These are phyloP conservation scores for Copromyces sp. DNA, from an alignment of 495 filamentous ascomycete species.

Conservation along the genomic window DNA sequence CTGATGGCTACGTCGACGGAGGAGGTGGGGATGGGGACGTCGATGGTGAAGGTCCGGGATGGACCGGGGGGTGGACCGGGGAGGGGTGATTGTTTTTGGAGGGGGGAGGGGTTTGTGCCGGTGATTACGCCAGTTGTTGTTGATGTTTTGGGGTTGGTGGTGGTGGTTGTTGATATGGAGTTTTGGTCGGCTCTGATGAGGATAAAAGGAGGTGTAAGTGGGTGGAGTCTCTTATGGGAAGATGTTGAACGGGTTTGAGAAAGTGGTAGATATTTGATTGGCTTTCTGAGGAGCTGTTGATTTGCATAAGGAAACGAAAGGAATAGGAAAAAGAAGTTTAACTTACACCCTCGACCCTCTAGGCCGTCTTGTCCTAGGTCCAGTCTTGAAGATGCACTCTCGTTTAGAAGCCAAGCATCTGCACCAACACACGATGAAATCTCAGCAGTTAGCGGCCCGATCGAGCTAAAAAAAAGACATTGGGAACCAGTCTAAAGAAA, in stretches of 20 bases:
- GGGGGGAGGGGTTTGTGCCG: not conserved
- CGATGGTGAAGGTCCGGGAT: constrained; percentile 41
- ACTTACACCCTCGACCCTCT: constrained; percentile 28
- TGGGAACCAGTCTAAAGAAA: not conserved
- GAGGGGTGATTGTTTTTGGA: constrained; percentile 8
- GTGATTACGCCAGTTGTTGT: not conserved
- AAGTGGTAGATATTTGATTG: not conserved
- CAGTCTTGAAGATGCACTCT: constrained; percentile 39
- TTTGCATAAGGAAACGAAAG: not conserved
- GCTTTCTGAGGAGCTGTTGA: not conserved
- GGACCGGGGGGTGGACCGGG: constrained; percentile 25
- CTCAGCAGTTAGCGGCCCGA: not conserved
- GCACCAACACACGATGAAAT: not conserved
- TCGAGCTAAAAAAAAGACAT: not conserved
- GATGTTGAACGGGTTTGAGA: not conserved
- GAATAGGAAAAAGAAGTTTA: not conserved
- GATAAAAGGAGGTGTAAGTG: not conserved
- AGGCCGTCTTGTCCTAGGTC: constrained; percentile 32
- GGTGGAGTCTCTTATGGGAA: not conserved
- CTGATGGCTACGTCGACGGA: constrained; percentile 21
- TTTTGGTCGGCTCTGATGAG: not conserved
- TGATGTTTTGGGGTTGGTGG: not conserved
- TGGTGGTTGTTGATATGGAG: not conserved
- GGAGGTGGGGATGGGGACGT: constrained; percentile 31
- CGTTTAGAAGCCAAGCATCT: constrained; percentile 39